Conservation (phyloP, 176 grass and related monocot genomes). For the Oryza longistaminata region DNA sequence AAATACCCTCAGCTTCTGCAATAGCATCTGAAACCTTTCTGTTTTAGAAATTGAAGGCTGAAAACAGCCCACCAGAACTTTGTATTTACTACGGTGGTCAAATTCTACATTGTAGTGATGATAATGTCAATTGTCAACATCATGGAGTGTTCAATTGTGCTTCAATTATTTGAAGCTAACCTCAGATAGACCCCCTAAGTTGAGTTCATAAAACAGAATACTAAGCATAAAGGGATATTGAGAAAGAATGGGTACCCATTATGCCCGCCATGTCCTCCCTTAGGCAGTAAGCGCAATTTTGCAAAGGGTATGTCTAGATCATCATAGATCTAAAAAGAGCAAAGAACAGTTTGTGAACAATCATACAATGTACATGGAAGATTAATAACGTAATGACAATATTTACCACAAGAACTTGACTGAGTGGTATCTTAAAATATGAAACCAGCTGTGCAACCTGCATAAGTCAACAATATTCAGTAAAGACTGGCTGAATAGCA, state of each 20-base stretch:
- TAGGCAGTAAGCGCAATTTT: conserved; percentile 82
- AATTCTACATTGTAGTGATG: too few species aligned
- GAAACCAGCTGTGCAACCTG: conserved; percentile 85
- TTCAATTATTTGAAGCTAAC: neutral
- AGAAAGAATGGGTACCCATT: conserved; percentile 61
- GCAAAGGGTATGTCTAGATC: conserved; percentile 89
- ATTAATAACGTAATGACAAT: neutral
- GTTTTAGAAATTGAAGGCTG: too few species aligned
- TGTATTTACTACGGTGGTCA: too few species aligned
- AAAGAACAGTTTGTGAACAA: conserved; percentile 25
- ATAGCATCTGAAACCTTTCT: too few species aligned
- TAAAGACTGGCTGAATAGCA: conserved; percentile 17
- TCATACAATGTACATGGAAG: neutral
- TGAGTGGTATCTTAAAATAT: conserved; percentile 85
- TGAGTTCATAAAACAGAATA: neutral
- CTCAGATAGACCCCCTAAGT: neutral
- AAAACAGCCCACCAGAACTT: too few species aligned
- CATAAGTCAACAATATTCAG: conserved; percentile 22
- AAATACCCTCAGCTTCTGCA: conserved; percentile 81
- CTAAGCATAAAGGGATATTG: neutral
- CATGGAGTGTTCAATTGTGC: neutral
- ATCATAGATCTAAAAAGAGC: conserved; percentile 73
- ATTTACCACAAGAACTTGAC: conserved; percentile 91
- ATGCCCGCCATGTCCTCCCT: conserved; percentile 91
- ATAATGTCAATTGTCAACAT: neutral